A percentile compares a stretch with the other conserved stretches of the same genome.
These are phyloP conservation scores for Gossypium stocksii DNA, from an alignment of 345 rosid genomes.

Conservation along the genomic window DNA sequence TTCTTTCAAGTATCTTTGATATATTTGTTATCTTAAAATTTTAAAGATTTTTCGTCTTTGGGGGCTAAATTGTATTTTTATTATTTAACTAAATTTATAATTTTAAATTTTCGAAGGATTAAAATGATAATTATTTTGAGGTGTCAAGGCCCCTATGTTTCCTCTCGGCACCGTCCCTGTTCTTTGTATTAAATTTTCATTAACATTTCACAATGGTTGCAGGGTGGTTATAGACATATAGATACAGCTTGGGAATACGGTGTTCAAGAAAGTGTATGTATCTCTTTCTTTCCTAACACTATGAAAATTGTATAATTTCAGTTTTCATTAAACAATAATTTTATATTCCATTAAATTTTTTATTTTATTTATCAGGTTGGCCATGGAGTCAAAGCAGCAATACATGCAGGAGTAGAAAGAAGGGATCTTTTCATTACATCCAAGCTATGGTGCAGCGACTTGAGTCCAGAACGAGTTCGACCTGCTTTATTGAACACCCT, in stretches of 20 bases:
- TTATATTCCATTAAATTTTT: background rate
- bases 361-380: conserved; percentile 30
- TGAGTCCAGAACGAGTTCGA: conserved; percentile 46
- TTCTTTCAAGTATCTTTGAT: background rate
- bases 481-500: conserved; percentile 45
- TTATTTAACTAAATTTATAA: too few species aligned
- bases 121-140: too few species aligned
- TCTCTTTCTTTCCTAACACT: background rate
- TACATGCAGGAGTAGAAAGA: conserved; percentile 46
- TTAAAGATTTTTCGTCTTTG: too few species aligned
- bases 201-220: background rate
- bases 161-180: too few species aligned
- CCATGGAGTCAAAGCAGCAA: conserved; percentile 35
- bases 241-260: conserved; percentile 47
- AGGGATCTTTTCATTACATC: conserved; percentile 52
- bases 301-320: too few species aligned
- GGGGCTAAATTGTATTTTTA: too few species aligned
- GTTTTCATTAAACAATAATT: too few species aligned
- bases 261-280: conserved; percentile 42
- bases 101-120: too few species aligned
- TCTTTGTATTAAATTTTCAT: too few species aligned
- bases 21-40: too few species aligned
- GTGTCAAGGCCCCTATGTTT: too few species aligned
- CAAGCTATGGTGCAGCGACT: conserved; percentile 52
- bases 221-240: conserved; percentile 54